A percentile compares a stretch with the other conserved stretches of the same genome.
phyloP scores from a whole-genome alignment of 2,329 filamentous ascomycete species.

The Ascochyta clinopodiicola region DNA sequence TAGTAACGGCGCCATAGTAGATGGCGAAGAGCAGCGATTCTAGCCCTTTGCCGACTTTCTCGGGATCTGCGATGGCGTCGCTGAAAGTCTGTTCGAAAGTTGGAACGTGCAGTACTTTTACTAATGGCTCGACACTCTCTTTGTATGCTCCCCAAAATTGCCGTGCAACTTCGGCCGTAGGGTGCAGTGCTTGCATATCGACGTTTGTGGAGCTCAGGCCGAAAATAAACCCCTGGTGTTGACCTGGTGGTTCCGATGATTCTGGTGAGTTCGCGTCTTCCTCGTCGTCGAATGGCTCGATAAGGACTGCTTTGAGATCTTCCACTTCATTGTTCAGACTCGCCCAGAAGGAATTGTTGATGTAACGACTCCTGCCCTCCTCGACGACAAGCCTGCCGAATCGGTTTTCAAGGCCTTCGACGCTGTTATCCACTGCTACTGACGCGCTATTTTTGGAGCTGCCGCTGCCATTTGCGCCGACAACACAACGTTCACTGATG shows the following conservation, averaged over 20 bases:
- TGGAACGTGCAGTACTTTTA: constrained; percentile 75
- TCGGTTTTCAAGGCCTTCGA: constrained; percentile 55
- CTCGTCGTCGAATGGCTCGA: constrained; percentile 68
- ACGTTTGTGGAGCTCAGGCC: constrained; percentile 75
- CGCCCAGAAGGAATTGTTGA: constrained; percentile 79
- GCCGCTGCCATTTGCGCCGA: not conserved
- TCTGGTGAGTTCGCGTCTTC: constrained; percentile 57
- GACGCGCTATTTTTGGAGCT: constrained; percentile 13
- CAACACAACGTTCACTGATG: constrained; percentile 12
- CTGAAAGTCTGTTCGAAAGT: constrained; percentile 68
- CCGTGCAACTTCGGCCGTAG: constrained; percentile 64
- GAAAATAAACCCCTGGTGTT: constrained; percentile 75
- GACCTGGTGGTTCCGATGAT: constrained; percentile 44
- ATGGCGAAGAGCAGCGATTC: constrained; percentile 68
- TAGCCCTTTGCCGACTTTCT: constrained; percentile 63
- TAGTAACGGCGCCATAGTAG: constrained; percentile 65
- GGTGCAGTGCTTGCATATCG: constrained; percentile 69
- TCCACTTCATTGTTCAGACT: constrained; percentile 77
- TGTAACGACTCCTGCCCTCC: constrained; percentile 73
- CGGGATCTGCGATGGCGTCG: constrained; percentile 65
- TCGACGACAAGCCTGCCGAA: constrained; percentile 75
- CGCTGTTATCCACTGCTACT: constrained; percentile 39
- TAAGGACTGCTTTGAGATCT: constrained; percentile 67
- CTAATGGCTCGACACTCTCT: constrained; percentile 75
- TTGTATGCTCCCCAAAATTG: constrained; percentile 74